Conservation (phyloP, 2,329 filamentous ascomycete genomes). For the Aspergillus oerlinghausenensis region DNA sequence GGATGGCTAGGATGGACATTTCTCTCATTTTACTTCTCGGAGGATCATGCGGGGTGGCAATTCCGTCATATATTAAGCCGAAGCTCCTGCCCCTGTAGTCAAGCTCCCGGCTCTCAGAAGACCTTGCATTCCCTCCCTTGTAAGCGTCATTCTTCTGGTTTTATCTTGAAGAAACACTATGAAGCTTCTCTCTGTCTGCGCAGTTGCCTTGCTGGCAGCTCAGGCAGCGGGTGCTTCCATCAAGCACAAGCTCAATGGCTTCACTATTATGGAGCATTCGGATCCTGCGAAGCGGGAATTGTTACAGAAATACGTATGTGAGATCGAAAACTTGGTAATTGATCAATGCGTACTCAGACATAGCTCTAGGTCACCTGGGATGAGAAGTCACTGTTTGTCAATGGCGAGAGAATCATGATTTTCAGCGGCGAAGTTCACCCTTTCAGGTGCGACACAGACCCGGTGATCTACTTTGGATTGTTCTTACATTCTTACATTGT, state of each 20-base stretch:
- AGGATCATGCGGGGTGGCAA: not conserved
- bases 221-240: constrained; percentile 46
- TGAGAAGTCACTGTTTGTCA: constrained; percentile 64
- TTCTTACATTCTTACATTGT: constrained; percentile 1
- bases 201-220: constrained; percentile 37
- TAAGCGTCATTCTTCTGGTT: not conserved
- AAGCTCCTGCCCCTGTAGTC: not conserved
- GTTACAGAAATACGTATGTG: constrained; percentile 53
- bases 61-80: not conserved
- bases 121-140: not conserved
- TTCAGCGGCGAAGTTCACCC: constrained; percentile 73
- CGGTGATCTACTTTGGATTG: not conserved
- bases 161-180: constrained; percentile 20
- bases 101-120: not conserved
- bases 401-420: constrained; percentile 65
- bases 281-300: constrained; percentile 43
- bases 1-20: not conserved
- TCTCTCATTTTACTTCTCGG: not conserved
- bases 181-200: constrained; percentile 34
- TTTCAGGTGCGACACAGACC: constrained; percentile 43
- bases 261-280: constrained; percentile 41
- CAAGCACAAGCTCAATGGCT: constrained; percentile 46
- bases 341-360: not conserved
- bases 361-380: constrained; percentile 62
- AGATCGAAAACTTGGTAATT: not conserved